Conservation (phyloP, 2,329 filamentous ascomycete species). For the Calonectria fujianensis region DNA sequence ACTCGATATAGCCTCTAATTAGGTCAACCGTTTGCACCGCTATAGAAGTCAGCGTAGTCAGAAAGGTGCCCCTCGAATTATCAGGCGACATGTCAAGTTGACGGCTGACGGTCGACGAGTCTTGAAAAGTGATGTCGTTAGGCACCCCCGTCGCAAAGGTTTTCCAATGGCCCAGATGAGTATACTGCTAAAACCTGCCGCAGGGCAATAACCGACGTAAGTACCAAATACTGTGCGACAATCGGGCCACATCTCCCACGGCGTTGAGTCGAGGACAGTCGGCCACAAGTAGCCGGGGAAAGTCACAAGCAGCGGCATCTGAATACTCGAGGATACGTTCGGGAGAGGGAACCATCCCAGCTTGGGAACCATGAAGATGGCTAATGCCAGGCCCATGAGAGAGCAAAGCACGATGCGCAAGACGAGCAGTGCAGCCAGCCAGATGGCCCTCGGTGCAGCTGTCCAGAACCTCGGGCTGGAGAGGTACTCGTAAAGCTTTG, state of each 20-base stretch:
- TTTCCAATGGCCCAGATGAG: background rate
- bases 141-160: background rate
- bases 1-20: background rate
- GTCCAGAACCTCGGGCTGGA: background rate
- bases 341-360: background rate
- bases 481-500: constrained; percentile 8
- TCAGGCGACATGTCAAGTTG: background rate
- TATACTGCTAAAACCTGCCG: background rate
- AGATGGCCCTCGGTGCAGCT: background rate
- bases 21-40: background rate
- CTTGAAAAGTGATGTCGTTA: background rate
- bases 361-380: background rate
- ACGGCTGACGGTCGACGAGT: background rate
- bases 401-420: background rate
- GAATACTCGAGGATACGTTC: background rate
- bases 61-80: background rate
- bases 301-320: background rate
- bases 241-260: background rate
- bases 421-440: background rate
- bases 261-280: background rate
- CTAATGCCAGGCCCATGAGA: background rate
- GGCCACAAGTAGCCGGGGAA: background rate
- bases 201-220: background rate
- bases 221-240: background rate
- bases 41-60: background rate